Base-by-base conservation (phyloP, 2,329 filamentous ascomycete genomes). In the Thermothelomyces thermophilus region DNA sequence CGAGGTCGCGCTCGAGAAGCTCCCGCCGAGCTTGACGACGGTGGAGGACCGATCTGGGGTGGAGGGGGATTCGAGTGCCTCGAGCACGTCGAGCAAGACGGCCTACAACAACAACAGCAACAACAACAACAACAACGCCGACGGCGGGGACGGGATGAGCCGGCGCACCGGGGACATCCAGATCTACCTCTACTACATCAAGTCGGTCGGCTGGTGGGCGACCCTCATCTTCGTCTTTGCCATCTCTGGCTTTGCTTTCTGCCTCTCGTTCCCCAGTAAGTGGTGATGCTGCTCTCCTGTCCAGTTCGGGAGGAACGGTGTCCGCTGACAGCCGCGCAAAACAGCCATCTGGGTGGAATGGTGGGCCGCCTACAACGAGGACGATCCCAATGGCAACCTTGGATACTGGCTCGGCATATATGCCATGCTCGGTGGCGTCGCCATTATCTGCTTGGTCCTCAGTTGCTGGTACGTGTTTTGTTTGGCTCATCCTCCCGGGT, bases 291-390 rank as follows among this genome's bases (percentile, higher is more conserved):
- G 7, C 13, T 30, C 10, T 30, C n/a, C 5, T 28, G 33, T 35
- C 13, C 30, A 31, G 9, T 31, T 31, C n/a, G n/a, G n/a, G n/a
- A n/a, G n/a, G n/a, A n/a, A n/a, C n/a, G n/a, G n/a, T n/a, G n/a
- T 31, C 30, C 30, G 14, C 30, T 2, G 30, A 9, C 14, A 31
- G 14, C 30, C 30, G n/a, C 30, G 14, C 30, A 40, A 7, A 13
- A 11, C 43, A 68, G 64, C 61, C 5, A 59, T 76, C 3, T 76
- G 73, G 73, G 64, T 76, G 6, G 69, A 73, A 50, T 70, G 71
- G 61, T 77, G 70, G 74, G 67, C 72, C 0, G 66, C 71, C 44
- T 69, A 66, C 35, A 72, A 71, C 36, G 60, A 64, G 3, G 46
- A 57, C 0, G 55, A 63, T 17, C 69, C 70, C 0, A 70, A 73